phyloP scores from a whole-genome alignment of 345 rosid genomes.

The Cochlearia excelsa region DNA sequence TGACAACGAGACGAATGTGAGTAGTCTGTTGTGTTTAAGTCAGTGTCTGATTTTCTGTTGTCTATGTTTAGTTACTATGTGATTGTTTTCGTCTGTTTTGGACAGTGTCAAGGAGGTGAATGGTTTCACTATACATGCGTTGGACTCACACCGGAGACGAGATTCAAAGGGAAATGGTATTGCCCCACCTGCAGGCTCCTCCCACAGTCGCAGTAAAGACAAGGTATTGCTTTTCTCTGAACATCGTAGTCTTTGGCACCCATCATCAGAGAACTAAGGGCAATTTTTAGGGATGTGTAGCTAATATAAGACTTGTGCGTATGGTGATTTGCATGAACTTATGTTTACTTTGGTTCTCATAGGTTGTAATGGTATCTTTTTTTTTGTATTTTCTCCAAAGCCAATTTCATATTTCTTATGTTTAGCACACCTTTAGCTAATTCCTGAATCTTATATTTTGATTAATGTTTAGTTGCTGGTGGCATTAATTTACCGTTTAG shows the following conservation, averaged over 20 bases:
- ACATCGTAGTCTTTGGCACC: slow-evolving; percentile 10
- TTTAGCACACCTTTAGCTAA: too few relatives aligned
- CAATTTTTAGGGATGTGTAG: too few relatives aligned
- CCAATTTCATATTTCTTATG: slow-evolving; percentile 14
- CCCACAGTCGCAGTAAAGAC: slow-evolving; percentile 41
- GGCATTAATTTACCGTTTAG: too few relatives aligned
- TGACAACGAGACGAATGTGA: slow-evolving; percentile 91
- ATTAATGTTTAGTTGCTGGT: too few relatives aligned
- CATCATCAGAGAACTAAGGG: slow-evolving; percentile 1
- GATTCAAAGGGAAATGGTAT: slow-evolving; percentile 98
- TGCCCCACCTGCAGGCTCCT: slow-evolving; percentile 86
- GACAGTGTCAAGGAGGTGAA: slow-evolving; percentile 98
- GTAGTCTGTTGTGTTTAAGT: slow-evolving; percentile 34
- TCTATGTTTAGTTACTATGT: slow-evolving; percentile 5
- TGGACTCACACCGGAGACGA: slow-evolving; percentile 91
- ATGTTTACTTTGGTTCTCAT: slow-evolving; percentile 5
- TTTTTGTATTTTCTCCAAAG: slow-evolving; percentile 1
- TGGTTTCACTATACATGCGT: slow-evolving; percentile 99
- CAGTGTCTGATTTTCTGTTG: neutral
- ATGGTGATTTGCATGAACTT: slow-evolving; percentile 13
- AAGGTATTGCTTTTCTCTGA: slow-evolving; percentile 16
- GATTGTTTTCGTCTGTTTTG: slow-evolving; percentile 15
- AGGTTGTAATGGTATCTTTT: slow-evolving; percentile 14
- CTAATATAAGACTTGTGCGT: neutral
- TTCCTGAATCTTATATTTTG: too few relatives aligned